Evolutionary conservation across 345 rosid species (phyloP).

Genomic region (Carallia pectinifolia): DNA sequence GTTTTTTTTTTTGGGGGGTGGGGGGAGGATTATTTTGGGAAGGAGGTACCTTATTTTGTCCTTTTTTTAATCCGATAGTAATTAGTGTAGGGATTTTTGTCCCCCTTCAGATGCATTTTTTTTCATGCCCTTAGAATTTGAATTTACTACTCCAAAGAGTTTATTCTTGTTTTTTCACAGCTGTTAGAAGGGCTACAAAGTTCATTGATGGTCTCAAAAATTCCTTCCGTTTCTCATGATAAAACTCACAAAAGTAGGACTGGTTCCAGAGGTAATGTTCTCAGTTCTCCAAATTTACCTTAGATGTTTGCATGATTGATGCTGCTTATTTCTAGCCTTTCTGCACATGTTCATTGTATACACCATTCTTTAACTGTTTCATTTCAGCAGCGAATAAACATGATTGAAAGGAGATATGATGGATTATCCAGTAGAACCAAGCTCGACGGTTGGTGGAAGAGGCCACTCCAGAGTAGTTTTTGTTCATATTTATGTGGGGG

Average conservation of each 20-base stretch:
- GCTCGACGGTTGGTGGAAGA: conserved; percentile 20
- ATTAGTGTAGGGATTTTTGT: too few species aligned
- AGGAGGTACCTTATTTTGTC: too few species aligned
- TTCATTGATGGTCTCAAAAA: conserved; percentile 74
- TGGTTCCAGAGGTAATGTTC: conserved; percentile 25
- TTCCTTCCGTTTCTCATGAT: conserved; percentile 70
- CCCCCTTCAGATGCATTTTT: too few species aligned
- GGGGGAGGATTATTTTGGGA: too few species aligned
- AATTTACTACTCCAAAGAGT: neutral
- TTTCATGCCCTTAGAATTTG: neutral
- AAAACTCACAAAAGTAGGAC: conserved; percentile 49
- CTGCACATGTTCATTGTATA: too few species aligned
- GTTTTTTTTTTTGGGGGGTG: too few species aligned
- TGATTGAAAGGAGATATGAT: conserved; percentile 31
- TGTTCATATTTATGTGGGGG: conserved; percentile 47
- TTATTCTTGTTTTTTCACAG: conserved; percentile 33
- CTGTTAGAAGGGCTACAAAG: conserved; percentile 93
- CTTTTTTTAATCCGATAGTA: too few species aligned
- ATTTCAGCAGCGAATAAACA: conserved; percentile 54
- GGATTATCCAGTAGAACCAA: conserved; percentile 14
- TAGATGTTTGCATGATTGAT: neutral
- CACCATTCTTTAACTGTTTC: neutral
- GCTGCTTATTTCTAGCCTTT: neutral
- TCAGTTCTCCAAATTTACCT: neutral
- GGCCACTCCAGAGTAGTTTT: conserved; percentile 27